Evolutionary conservation across 179 eudicot species (phyloP).

Genomic region (Camellia oleifera): DNA sequence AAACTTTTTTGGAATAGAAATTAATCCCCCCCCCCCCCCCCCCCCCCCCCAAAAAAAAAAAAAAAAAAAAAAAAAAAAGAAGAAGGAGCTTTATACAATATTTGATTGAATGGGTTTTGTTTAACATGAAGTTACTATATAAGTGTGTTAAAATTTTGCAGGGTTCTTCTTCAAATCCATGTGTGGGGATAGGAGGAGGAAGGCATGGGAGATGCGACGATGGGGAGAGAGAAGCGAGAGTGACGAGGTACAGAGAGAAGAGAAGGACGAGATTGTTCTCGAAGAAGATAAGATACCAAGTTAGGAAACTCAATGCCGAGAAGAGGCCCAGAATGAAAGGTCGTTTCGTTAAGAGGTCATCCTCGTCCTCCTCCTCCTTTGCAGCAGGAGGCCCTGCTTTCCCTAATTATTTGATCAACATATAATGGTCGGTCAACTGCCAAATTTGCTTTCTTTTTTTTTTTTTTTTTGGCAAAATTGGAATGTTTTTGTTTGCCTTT

Average conservation of each 20-base stretch:
- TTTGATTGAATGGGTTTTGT: not conserved
- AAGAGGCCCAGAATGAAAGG: conserved; percentile 92
- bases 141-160: conserved; percentile 6
- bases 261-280: conserved; percentile 71
- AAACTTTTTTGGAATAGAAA: too few relatives aligned
- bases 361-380: not conserved
- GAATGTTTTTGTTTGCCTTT: not conserved
- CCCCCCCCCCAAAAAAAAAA: too few relatives aligned
- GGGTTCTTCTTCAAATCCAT: conserved; percentile 32
- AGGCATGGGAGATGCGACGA: conserved; percentile 28
- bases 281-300: conserved; percentile 86
- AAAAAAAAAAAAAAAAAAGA: too few relatives aligned
- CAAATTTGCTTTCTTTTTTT: conserved; percentile 9
- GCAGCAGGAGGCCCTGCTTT: conserved; percentile 13
- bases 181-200: conserved; percentile 25
- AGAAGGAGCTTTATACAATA: not conserved
- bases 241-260: conserved; percentile 78
- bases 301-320: conserved; percentile 80
- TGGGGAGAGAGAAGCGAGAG: conserved; percentile 78
- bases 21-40: too few relatives aligned
- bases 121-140: not conserved
- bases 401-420: conserved; percentile 15
- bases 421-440: not conserved
- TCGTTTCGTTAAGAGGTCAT: conserved; percentile 62
- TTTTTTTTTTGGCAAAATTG: conserved; percentile 4